Percentiles rank a stretch among this genome's conserved stretches.
These are phyloP conservation scores for Syzygium malaccense DNA, from an alignment of 441 rosid genomes.

Conservation along the genomic window DNA sequence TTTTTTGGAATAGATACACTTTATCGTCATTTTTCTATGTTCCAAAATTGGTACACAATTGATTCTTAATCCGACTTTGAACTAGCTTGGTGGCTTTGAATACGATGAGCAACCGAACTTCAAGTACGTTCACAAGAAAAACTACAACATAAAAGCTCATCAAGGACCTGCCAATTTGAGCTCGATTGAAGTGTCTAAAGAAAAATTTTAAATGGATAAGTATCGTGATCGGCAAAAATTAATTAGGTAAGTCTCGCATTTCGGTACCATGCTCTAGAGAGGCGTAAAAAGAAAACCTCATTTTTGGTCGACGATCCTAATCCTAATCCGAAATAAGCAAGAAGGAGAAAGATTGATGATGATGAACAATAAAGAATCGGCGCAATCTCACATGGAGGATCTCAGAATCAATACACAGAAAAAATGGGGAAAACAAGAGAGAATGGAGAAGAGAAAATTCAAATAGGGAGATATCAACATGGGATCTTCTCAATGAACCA, in stretches of 20 bases:
- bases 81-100: neutral
- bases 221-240: neutral
- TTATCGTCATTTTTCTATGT: no score
- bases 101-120: neutral
- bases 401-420: neutral
- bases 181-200: neutral
- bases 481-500: slow-evolving; percentile 78
- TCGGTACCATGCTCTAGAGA: neutral
- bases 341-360: neutral
- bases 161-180: neutral
- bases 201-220: no score
- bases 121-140: neutral
- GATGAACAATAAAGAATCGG: neutral
- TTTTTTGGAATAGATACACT: neutral
- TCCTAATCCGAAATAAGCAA: neutral
- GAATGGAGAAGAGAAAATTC: neutral
- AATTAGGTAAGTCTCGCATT: neutral
- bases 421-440: no score
- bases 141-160: neutral
- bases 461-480: slow-evolving; percentile 21
- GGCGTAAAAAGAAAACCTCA: fast-evolving
- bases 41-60: no score
- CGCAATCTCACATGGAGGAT: neutral
- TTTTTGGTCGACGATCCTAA: neutral
- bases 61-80: no score